phyloP scores from a whole-genome alignment of 495 filamentous ascomycete genomes.

The Hypomontagnella monticulosa region DNA sequence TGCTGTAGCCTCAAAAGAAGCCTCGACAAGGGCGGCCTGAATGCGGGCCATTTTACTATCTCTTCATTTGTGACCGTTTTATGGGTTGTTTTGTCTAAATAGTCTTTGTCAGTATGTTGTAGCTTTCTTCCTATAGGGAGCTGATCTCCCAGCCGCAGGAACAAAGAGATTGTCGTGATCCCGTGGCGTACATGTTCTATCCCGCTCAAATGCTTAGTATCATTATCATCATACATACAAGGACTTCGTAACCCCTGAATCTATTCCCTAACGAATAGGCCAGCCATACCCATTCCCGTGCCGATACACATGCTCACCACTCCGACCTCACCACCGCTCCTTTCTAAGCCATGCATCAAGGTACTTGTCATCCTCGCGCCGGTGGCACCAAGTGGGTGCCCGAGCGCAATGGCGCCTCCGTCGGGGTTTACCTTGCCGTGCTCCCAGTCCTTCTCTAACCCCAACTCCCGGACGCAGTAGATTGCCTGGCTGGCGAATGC shows the following conservation, averaged over 20 bases:
- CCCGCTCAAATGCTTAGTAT: background rate
- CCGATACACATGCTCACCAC: slow-evolving; percentile 91
- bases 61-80: background rate
- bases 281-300: slow-evolving; percentile 92
- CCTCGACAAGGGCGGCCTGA: no score
- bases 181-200: background rate
- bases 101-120: slow-evolving; percentile 3
- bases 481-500: slow-evolving; percentile 91
- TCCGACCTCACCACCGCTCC: slow-evolving; percentile 69
- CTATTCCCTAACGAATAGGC: slow-evolving; percentile 84
- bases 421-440: slow-evolving; percentile 83
- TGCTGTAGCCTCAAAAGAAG: no score
- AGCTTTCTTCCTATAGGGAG: background rate
- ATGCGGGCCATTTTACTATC: no score
- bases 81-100: background rate
- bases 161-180: background rate
- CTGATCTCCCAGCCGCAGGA: background rate
- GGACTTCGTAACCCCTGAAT: background rate
- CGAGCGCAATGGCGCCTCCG: slow-evolving; percentile 91
- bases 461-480: slow-evolving; percentile 79
- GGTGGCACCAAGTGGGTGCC: slow-evolving; percentile 92
- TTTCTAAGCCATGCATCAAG: slow-evolving; percentile 71
- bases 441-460: slow-evolving; percentile 67
- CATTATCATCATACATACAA: slow-evolving; percentile 11
- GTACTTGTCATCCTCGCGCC: slow-evolving; percentile 84